phyloP scores from a whole-genome alignment of 2,329 filamentous ascomycete genomes.

The Parastagonospora avenae region DNA sequence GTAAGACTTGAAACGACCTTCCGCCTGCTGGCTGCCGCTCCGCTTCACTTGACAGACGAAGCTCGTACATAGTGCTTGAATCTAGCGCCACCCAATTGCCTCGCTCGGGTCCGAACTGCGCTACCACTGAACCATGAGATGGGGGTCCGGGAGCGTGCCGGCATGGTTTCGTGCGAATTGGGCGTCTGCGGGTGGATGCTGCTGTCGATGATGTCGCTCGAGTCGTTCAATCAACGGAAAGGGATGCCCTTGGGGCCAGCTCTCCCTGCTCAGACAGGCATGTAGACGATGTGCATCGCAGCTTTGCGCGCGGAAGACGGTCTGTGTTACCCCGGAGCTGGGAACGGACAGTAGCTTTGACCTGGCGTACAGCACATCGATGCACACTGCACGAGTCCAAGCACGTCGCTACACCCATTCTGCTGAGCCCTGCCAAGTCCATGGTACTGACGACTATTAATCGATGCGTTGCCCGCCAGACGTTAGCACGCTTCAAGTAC shows the following conservation, averaged over 20 bases:
- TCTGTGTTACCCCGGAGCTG: constrained; percentile 29
- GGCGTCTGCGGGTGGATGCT: constrained; percentile 25
- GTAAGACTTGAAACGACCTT: constrained; percentile 1
- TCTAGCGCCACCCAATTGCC: constrained; percentile 12
- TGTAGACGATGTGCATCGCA: constrained; percentile 24
- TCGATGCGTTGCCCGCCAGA: constrained; percentile 20
- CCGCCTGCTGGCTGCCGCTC: background rate
- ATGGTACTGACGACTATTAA: constrained; percentile 33
- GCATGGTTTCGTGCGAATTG: constrained; percentile 19
- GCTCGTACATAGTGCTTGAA: background rate
- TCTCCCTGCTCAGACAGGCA: constrained; percentile 17
- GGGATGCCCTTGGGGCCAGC: constrained; percentile 26
- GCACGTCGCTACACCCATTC: constrained; percentile 32
- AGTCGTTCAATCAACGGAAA: constrained; percentile 18
- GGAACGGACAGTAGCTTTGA: constrained; percentile 23
- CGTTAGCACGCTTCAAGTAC: constrained; percentile 10
- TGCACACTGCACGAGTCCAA: constrained; percentile 28
- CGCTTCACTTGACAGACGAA: constrained; percentile 1
- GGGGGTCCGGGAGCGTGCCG: constrained; percentile 24
- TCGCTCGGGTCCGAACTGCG: constrained; percentile 14
- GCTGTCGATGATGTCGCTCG: constrained; percentile 23
- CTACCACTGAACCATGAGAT: constrained; percentile 20
- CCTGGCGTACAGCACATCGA: constrained; percentile 31
- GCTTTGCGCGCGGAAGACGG: constrained; percentile 27
- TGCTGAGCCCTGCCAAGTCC: constrained; percentile 38